Base-by-base conservation (phyloP, 2,329 filamentous ascomycete species). In the Fusarium sp. region DNA sequence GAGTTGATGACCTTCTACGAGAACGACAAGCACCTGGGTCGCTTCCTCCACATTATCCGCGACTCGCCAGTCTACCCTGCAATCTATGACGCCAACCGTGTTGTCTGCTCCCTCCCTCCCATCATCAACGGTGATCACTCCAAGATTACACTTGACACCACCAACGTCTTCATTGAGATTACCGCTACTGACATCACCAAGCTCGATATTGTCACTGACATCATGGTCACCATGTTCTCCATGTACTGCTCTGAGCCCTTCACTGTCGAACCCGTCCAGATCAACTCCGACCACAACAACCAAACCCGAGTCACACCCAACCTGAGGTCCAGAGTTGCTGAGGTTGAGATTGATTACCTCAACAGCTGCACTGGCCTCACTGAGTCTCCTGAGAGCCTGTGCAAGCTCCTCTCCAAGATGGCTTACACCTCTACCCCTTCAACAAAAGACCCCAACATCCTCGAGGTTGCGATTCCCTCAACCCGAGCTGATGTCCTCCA, bases 121-220 rank as follows among this genome's bases (percentile, higher is more conserved):
- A 98, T 99, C 75, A 99, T 99, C 85, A 99, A 99, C 83, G 90
- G 94, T 75, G 89, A 99, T 77, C 94, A 96, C 82, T 98, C 94
- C 76, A 99, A 99, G 83, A 99, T 99, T 78, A 93, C 91, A 10
- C 83, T 97, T 43, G 84, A 97, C 78, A 98, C 94, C 61, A 95
- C 88, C 77, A 98, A 99, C 76, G 89, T 99, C 76, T 93, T 99
- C 81, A 97, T 99, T 79, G 96, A 99, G 81, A 94, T 97, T 75
- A 99, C 96, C 10, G 97, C 94, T 39, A 95, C 94, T 39, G 96
- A 99, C 79, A 91, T 92, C 78, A 99, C 97, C 28, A 99, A 99
- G 84, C 88, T 98, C 43, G 94, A 98, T 74, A 93, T 99, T 70
- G 95, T 98, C 65, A 93, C 92, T 82, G 94, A 97, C 79, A 97